Percentiles rank a stretch among this genome's conserved stretches.
These are phyloP conservation scores for Euptelea pleiosperma DNA, from an alignment of 164 flowering plant species.

Conservation along the genomic window DNA sequence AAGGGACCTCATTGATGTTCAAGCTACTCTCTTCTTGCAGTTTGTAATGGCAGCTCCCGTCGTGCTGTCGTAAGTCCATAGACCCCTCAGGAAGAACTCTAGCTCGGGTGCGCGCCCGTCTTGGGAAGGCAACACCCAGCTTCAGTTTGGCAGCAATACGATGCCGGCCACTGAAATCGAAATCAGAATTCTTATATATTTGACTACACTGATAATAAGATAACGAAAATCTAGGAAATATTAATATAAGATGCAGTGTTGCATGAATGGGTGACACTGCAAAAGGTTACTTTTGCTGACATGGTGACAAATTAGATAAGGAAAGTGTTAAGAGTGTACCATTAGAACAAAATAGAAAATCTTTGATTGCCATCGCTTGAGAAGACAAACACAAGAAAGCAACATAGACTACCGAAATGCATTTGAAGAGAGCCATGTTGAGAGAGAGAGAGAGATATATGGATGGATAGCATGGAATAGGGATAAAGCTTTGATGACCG, in stretches of 20 bases:
- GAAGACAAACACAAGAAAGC: too few species aligned
- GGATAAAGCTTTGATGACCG: too few species aligned
- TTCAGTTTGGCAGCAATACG: conserved; percentile 9
- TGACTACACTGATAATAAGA: not conserved
- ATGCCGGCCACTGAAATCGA: conserved; percentile 21
- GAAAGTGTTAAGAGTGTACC: not conserved
- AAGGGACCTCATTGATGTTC: conserved; percentile 7
- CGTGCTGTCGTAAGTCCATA: too few species aligned
- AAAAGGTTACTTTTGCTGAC: too few species aligned
- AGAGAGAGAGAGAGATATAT: too few species aligned
- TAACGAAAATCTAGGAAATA: not conserved
- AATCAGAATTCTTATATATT: not conserved
- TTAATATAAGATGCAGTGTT: not conserved
- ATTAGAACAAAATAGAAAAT: conserved; percentile 11
- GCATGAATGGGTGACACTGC: not conserved
- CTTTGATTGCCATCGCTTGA: not conserved
- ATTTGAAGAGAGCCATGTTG: too few species aligned
- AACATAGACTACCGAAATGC: not conserved
- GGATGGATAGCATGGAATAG: too few species aligned
- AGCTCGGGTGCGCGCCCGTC: conserved; percentile 8
- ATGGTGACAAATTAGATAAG: not conserved
- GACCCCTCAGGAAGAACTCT: conserved; percentile 8
- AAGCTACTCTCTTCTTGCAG: conserved; percentile 8
- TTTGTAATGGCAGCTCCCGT: not conserved
- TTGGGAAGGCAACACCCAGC: conserved; percentile 16